Base-by-base conservation (phyloP, 768 basidiomycete genomes). In the Phlebiopsis flavidoalba region DNA sequence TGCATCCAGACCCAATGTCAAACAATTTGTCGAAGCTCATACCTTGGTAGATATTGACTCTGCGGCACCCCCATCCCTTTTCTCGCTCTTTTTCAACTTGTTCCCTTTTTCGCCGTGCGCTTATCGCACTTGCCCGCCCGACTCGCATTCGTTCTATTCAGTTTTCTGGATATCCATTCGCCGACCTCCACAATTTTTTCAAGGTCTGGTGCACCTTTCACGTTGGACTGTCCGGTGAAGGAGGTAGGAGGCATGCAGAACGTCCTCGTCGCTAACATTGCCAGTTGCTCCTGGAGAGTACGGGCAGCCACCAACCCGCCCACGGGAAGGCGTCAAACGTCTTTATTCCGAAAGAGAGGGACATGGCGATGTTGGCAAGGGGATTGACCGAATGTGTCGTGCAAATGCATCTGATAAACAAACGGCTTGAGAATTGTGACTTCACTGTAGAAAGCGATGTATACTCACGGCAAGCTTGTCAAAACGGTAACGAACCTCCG, bases 281-380 rank as follows among this genome's bases (percentile, higher is more conserved):
- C 96, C 95, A 0, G 93, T 95, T 14, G 95, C 95, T 5, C 95
- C 95, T 1, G 95, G 96, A 1, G 95, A 94, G 73, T 93, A 98
- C 2, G 95, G 95, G 68, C 96, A 98, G 17, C 95, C 94, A 3
- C 96, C 0, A 98, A 84, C 0, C 95, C 95, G 17, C 88, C 93
- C 17, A 97, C 85, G 0, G 89, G n/a, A n/a, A 87, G 1, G 90
- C 79, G 68, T 91, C 95, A 47, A 98, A 82, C 2, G 93, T 91
- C 11, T 86, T 81, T 12, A 98, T 74, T 15, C 95, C 95, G 53
- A 86, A 75, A 11, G 82, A 76, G 12, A 93, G 81, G 3, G 91
- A 87, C 5, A 84, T 75, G 46, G 92, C 73, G 15, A 91, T 85
- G 65, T 93, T 93, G 15, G 87, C 83, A 12, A 92, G 81, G n/a